Percentiles rank a stretch among this genome's conserved stretches.
Evolutionary conservation across 768 basidiomycete genomes (phyloP).

Genomic region (Amanita rimosa): DNA sequence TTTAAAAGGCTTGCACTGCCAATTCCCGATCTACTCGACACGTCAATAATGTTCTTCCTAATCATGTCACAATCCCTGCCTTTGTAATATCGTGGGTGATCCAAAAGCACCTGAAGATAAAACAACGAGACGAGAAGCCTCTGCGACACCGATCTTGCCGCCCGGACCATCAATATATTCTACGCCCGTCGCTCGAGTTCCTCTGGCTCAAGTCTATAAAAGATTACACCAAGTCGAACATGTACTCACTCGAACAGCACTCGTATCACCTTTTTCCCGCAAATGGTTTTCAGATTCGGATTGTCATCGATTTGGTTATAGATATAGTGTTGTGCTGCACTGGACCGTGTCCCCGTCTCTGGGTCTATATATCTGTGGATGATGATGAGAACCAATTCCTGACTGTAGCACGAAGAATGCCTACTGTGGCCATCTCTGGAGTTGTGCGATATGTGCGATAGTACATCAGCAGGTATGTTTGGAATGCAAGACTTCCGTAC

Average conservation of each 20-base stretch:
- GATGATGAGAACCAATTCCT: background rate
- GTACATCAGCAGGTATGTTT: background rate
- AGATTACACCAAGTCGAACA: background rate
- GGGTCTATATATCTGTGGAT: constrained; percentile 39
- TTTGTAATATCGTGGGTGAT: constrained; percentile 43
- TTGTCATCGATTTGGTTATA: constrained; percentile 32
- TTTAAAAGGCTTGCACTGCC: background rate
- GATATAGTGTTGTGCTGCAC: constrained; percentile 39
- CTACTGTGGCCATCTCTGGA: constrained; percentile 45
- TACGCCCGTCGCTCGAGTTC: constrained; percentile 35
- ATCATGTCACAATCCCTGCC: constrained; percentile 11
- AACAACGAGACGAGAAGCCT: constrained; percentile 34
- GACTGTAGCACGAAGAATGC: constrained; percentile 1
- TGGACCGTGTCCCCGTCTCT: constrained; percentile 42
- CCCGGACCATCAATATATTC: constrained; percentile 33
- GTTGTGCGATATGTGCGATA: background rate
- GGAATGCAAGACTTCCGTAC: constrained; percentile 20
- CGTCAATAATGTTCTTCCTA: background rate
- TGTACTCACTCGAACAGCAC: constrained; percentile 38
- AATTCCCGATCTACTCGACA: background rate
- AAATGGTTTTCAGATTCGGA: constrained; percentile 28
- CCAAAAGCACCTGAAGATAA: constrained; percentile 46
- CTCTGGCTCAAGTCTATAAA: constrained; percentile 16
- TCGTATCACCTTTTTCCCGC: constrained; percentile 31
- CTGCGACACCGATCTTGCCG: constrained; percentile 17